Conservation (phyloP, 2,329 filamentous ascomycete species). For the Apiospora marii region DNA sequence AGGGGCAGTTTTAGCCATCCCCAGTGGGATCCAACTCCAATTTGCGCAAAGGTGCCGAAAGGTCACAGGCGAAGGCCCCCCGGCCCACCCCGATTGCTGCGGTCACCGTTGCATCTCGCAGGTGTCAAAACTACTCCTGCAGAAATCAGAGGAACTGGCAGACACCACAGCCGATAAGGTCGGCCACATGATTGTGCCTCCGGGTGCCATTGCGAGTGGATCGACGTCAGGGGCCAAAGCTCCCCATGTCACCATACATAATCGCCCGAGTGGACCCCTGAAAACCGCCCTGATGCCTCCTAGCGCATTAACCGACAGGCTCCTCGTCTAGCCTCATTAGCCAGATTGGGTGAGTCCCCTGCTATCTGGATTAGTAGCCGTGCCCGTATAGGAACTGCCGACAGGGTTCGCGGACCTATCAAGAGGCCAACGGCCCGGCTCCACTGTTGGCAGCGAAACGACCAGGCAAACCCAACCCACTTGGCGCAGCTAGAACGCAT, state of each 20-base stretch:
- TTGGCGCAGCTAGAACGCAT: conserved; percentile 16
- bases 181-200: conserved; percentile 6
- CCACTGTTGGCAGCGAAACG: conserved; percentile 4
- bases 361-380: background rate
- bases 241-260: background rate
- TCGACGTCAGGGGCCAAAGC: background rate
- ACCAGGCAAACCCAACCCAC: background rate
- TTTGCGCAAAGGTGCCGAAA: background rate
- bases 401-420: conserved; percentile 5
- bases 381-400: background rate
- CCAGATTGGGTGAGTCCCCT: background rate
- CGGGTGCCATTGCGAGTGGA: background rate
- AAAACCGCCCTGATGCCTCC: too few relatives aligned
- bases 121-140: background rate
- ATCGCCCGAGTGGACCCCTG: background rate
- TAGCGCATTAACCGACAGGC: background rate
- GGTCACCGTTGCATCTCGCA: background rate
- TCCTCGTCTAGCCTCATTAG: background rate
- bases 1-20: background rate
- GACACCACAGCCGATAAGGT: background rate
- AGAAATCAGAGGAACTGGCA: background rate
- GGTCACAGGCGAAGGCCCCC: background rate
- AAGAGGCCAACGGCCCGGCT: background rate
- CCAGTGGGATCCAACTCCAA: background rate
- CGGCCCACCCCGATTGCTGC: background rate